Conservation (phyloP, 352 stramenopile genomes). For the Globisporangium ultimum region DNA sequence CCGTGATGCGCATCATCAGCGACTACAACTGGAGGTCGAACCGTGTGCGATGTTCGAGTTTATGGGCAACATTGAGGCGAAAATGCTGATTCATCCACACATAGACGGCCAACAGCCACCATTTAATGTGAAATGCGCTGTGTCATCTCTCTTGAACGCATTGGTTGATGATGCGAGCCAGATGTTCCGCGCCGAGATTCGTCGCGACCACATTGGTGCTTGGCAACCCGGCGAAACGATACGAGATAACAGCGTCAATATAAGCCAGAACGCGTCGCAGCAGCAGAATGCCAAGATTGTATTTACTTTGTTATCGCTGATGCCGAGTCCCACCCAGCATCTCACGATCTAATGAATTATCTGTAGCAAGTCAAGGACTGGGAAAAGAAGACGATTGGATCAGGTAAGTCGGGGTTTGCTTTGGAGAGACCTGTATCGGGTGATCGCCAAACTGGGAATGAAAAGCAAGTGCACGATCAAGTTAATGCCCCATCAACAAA, state of each 20-base stretch:
- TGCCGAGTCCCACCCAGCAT: conserved; percentile 2
- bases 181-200: conserved; percentile 33
- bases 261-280: conserved; percentile 1
- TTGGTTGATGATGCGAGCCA: conserved; percentile 33
- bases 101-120: background rate
- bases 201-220: conserved; percentile 16
- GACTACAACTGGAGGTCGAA: conserved; percentile 31
- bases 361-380: too few relatives aligned
- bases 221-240: conserved; percentile 9
- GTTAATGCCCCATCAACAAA: too few relatives aligned
- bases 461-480: too few relatives aligned
- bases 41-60: conserved; percentile 29
- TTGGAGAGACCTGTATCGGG: too few relatives aligned
- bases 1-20: conserved; percentile 25
- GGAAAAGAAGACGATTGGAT: background rate
- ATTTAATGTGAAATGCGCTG: conserved; percentile 23
- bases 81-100: conserved; percentile 22
- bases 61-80: conserved; percentile 48
- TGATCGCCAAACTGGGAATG: too few relatives aligned
- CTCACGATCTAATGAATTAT: background rate
- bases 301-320: conserved; percentile 6
- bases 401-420: too few relatives aligned
- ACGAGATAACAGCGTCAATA: background rate
- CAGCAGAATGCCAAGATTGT: background rate
- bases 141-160: conserved; percentile 31